Percentiles rank a stretch among this genome's conserved stretches.
Conservation (phyloP, 306 rosid genomes). For the Boehmeria nivea region DNA sequence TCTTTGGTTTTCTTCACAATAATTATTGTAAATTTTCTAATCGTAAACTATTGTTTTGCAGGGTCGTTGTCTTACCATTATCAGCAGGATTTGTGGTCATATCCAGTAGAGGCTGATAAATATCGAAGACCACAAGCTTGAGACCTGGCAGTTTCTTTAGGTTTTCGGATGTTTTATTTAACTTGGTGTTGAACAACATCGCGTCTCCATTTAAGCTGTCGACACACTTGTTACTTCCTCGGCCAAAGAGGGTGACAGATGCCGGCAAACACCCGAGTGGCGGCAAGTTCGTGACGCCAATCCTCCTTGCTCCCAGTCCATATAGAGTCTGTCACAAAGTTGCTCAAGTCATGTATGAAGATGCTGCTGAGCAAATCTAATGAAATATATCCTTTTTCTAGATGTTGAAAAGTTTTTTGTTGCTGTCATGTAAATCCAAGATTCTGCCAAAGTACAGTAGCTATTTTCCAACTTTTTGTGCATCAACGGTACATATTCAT, state of each 20-base stretch:
- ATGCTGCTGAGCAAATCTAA: slow-evolving; percentile 7
- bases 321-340: background rate
- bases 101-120: slow-evolving; percentile 67
- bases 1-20: too few relatives aligned
- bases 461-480: too few relatives aligned
- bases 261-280: slow-evolving; percentile 91
- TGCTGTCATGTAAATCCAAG: too few relatives aligned
- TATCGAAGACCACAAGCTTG: slow-evolving; percentile 64
- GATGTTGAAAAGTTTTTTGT: background rate
- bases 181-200: slow-evolving; percentile 60
- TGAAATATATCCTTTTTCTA: background rate
- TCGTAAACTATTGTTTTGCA: too few relatives aligned
- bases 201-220: slow-evolving; percentile 60
- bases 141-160: slow-evolving; percentile 67
- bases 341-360: too few relatives aligned
- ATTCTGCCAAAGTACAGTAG: too few relatives aligned
- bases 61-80: slow-evolving; percentile 40
- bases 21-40: too few relatives aligned
- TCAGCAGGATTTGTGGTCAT: slow-evolving; percentile 59
- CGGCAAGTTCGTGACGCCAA: slow-evolving; percentile 84
- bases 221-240: slow-evolving; percentile 47
- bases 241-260: slow-evolving; percentile 62
- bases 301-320: slow-evolving; percentile 71
- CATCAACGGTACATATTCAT: too few relatives aligned
- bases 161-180: slow-evolving; percentile 44